Percentiles rank a stretch among this genome's conserved stretches.
These are phyloP conservation scores for Calonectria pseudoturangicola DNA, from an alignment of 2,329 filamentous ascomycete species.

Conservation along the genomic window DNA sequence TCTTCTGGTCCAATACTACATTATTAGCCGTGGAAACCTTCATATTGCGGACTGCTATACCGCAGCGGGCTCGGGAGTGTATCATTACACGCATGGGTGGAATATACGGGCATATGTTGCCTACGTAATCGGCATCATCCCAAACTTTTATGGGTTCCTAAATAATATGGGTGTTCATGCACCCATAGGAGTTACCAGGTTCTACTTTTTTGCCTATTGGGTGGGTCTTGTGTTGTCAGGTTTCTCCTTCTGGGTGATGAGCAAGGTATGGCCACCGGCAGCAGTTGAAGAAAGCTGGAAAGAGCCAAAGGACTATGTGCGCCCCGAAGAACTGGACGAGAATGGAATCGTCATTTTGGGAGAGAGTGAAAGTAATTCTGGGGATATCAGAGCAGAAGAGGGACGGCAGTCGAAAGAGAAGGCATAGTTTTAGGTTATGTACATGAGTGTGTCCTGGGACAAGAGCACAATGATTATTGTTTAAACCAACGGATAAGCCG, in stretches of 20 bases:
- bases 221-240: conserved; percentile 12
- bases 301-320: conserved; percentile 28
- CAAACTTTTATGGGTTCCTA: conserved; percentile 36
- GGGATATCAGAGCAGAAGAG: not conserved
- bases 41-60: conserved; percentile 31
- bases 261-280: conserved; percentile 27
- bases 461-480: too few species aligned
- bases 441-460: too few species aligned
- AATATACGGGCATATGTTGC: conserved; percentile 34
- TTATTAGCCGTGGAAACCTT: conserved; percentile 52
- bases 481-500: too few species aligned
- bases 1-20: conserved; percentile 64
- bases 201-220: conserved; percentile 35
- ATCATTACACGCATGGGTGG: conserved; percentile 33
- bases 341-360: conserved; percentile 9
- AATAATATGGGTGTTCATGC: conserved; percentile 31
- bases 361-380: not conserved
- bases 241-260: conserved; percentile 17
- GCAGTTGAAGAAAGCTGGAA: conserved; percentile 20
- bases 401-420: conserved; percentile 2
- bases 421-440: not conserved
- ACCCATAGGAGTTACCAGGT: conserved; percentile 10
- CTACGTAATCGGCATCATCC: conserved; percentile 34
- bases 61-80: conserved; percentile 17
- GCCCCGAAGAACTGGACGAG: conserved; percentile 20